Percentiles rank a stretch among this genome's conserved stretches.
Conservation (phyloP, 2,329 filamentous ascomycete genomes). For the Ramularia endophylla region DNA sequence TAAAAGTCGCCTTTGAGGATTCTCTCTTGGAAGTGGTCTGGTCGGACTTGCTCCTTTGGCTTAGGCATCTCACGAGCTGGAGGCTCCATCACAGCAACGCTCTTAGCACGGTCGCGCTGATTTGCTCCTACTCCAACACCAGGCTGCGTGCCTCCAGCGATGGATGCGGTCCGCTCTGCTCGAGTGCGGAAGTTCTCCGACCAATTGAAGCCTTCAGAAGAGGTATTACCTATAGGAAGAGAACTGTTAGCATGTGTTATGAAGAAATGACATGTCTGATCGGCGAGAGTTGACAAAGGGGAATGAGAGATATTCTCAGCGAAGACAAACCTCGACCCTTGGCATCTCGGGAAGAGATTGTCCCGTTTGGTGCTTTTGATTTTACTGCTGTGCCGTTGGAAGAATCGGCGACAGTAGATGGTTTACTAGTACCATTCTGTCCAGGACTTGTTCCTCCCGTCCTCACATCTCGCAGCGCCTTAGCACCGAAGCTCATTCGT, state of each 20-base stretch:
- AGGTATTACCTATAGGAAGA: slow-evolving; percentile 45
- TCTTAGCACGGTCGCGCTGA: slow-evolving; percentile 57
- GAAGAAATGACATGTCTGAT: neutral
- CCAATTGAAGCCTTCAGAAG: slow-evolving; percentile 96
- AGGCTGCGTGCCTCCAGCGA: slow-evolving; percentile 47
- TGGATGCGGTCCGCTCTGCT: slow-evolving; percentile 64
- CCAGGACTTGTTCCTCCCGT: slow-evolving; percentile 25
- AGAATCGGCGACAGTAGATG: slow-evolving; percentile 25
- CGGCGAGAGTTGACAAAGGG: slow-evolving; percentile 6
- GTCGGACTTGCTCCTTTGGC: slow-evolving; percentile 54
- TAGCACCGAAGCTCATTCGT: slow-evolving; percentile 83
- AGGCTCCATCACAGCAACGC: slow-evolving; percentile 57
- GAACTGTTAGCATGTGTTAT: slow-evolving; percentile 35
- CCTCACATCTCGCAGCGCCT: slow-evolving; percentile 67
- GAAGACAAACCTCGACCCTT: slow-evolving; percentile 55
- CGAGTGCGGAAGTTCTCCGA: slow-evolving; percentile 90
- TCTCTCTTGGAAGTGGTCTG: slow-evolving; percentile 92
- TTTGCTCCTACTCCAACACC: slow-evolving; percentile 33
- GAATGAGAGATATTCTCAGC: slow-evolving; percentile 13
- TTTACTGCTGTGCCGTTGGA: slow-evolving; percentile 13
- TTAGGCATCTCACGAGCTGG: slow-evolving; percentile 44
- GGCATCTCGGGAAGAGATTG: slow-evolving; percentile 47
- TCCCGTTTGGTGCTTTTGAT: slow-evolving; percentile 31
- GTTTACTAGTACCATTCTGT: slow-evolving; percentile 30
- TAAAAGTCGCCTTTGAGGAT: slow-evolving; percentile 98